Base-by-base conservation (phyloP, 208 protist species). In the Crithidia brevicula region DNA sequence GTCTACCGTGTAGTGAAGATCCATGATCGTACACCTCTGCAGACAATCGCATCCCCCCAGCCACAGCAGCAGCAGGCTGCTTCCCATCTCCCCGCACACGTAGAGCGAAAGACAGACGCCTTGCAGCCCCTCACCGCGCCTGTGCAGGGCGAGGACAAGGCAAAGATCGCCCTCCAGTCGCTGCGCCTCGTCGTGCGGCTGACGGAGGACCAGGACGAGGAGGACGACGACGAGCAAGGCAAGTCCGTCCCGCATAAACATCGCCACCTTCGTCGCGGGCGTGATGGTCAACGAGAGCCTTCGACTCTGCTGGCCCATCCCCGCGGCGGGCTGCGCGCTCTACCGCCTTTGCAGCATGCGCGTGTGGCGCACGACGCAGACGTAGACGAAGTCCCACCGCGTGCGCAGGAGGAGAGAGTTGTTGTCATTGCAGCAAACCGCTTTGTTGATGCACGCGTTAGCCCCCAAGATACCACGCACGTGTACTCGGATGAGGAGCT, bases 401-500 rank as follows among this genome's bases (percentile, higher is more conserved):
- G n/a, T n/a, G n/a, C n/a, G n/a, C n/a, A n/a, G n/a, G n/a, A n/a
- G n/a, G n/a, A n/a, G n/a, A n/a, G n/a, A n/a, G n/a, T n/a, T n/a
- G n/a, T n/a, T n/a, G n/a, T n/a, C n/a, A n/a, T n/a, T n/a, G n/a
- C n/a, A n/a, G n/a, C n/a, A n/a, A n/a, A n/a, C n/a, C n/a, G n/a
- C n/a, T n/a, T n/a, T n/a, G n/a, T n/a, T n/a, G n/a, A n/a, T n/a
- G n/a, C n/a, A n/a, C n/a, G n/a, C n/a, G n/a, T n/a, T n/a, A n/a
- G n/a, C n/a, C n/a, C n/a, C n/a, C n/a, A n/a, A n/a, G 9, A 9
- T 47, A 18, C 16, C 6, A 22, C 20, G 28, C 58, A 23, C 43
- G 58, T 23, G 18, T 63, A 63, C 58, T 47, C 58, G 13, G 58
- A 63, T 11, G 69, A 62, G 30, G 60, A 67, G 11, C 52, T 47